Percentiles rank a stretch among this genome's conserved stretches.
phyloP scores from a whole-genome alignment of 371 early-diverging fungal genomes.

The Mucor lusitanicus region DNA sequence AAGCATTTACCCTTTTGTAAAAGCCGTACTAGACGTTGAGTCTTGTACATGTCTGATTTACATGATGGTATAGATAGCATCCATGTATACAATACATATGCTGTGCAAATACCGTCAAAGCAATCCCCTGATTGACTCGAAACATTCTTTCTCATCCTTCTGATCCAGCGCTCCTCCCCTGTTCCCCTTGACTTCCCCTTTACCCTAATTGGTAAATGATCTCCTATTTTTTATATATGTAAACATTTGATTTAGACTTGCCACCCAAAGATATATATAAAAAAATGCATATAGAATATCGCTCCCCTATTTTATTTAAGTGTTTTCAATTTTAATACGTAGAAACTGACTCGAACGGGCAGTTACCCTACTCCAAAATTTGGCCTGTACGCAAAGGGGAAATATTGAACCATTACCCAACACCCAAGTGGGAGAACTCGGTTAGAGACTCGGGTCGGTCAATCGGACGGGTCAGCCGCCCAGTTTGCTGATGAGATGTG shows the following conservation, averaged over 20 bases:
- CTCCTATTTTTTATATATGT: background rate
- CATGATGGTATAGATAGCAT: background rate
- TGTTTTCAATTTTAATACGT: background rate
- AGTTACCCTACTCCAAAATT: background rate
- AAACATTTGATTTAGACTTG: conserved; percentile 4
- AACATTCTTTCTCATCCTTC: conserved; percentile 2
- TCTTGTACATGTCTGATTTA: background rate
- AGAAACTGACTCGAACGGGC: background rate
- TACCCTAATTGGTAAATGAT: background rate
- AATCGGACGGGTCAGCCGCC: conserved; percentile 13
- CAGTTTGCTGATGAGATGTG: background rate
- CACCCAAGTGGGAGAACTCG: conserved; percentile 4
- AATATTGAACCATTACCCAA: conserved; percentile 8
- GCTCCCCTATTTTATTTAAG: conserved; percentile 13
- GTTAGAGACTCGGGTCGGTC: conserved; percentile 21
- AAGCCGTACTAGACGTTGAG: background rate
- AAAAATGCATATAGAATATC: background rate
- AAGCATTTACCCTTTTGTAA: conserved; percentile 20
- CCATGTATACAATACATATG: background rate
- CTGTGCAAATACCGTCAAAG: background rate
- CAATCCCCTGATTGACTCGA: conserved; percentile 3
- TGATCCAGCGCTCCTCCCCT: background rate
- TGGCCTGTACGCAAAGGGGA: conserved; percentile 4
- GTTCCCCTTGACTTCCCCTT: background rate
- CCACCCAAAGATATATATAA: background rate